Conservation (phyloP, 345 rosid genomes). For the Psidium friedrichsthalianum region DNA sequence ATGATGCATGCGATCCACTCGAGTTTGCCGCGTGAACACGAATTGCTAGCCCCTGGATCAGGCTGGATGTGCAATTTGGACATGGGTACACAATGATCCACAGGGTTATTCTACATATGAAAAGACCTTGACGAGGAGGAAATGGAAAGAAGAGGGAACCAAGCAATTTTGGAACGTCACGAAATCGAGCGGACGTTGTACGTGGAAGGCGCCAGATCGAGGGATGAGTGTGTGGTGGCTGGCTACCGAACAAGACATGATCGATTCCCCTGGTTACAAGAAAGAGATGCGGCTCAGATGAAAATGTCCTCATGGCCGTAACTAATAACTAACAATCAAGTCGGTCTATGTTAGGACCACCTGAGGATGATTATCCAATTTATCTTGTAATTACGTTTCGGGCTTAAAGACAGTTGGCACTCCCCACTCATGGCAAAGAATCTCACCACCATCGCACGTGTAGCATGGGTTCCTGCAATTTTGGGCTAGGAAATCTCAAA, state of each 20-base stretch:
- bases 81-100: background rate
- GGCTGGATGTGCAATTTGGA: background rate
- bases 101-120: background rate
- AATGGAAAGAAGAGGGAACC: background rate
- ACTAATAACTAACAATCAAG: background rate
- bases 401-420: background rate
- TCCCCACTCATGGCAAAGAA: background rate
- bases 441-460: background rate
- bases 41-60: background rate
- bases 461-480: background rate
- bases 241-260: background rate
- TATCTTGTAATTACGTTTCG: background rate
- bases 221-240: background rate
- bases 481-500: background rate
- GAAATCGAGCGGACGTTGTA: background rate
- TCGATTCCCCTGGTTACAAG: background rate
- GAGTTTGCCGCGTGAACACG: background rate
- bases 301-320: background rate
- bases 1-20: background rate
- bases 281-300: background rate
- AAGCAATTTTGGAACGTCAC: background rate
- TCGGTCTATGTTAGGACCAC: background rate
- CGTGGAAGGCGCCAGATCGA: background rate
- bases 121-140: background rate
- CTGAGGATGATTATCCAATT: background rate